These are phyloP conservation scores for Globisporangium yorkense DNA, from an alignment of 352 stramenopile species.

Conservation along the genomic window DNA sequence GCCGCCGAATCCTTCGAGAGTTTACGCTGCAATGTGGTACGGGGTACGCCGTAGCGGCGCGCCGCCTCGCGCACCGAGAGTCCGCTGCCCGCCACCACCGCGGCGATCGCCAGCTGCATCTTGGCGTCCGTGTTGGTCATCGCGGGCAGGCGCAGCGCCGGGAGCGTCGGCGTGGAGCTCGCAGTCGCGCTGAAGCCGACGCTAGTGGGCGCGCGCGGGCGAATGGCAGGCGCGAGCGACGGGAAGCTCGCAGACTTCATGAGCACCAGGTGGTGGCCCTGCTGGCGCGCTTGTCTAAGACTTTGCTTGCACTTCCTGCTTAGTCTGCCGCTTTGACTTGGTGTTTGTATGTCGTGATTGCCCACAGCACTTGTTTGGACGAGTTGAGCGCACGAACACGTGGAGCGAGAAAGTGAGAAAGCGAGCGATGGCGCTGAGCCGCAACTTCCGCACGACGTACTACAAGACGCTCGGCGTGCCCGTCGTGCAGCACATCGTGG, in stretches of 20 bases:
- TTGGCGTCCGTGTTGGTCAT: conserved; percentile 26
- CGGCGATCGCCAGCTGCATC: conserved; percentile 59
- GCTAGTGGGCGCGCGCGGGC: background rate
- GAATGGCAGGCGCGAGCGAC: background rate
- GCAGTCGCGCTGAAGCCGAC: background rate
- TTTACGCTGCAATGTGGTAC: conserved; percentile 76
- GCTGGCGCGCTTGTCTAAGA: no score
- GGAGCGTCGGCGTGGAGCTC: background rate
- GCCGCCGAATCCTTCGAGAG: conserved; percentile 21
- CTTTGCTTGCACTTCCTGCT: background rate
- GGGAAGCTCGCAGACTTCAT: background rate
- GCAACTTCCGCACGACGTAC: conserved; percentile 83
- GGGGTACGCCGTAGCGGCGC: conserved; percentile 57
- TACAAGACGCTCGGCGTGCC: conserved; percentile 86
- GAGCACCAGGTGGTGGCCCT: background rate
- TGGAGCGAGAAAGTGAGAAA: background rate
- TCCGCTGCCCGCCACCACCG: conserved; percentile 44
- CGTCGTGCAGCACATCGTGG: conserved; percentile 78
- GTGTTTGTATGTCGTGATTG: conserved; percentile 2
- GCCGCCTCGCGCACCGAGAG: conserved; percentile 74
- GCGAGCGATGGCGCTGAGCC: conserved; percentile 45
- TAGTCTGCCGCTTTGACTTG: background rate
- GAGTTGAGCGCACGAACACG: background rate
- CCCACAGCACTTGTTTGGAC: background rate
- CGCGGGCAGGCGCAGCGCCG: background rate